phyloP scores from a whole-genome alignment of 345 rosid genomes.

The Euphorbia tirucalli region DNA sequence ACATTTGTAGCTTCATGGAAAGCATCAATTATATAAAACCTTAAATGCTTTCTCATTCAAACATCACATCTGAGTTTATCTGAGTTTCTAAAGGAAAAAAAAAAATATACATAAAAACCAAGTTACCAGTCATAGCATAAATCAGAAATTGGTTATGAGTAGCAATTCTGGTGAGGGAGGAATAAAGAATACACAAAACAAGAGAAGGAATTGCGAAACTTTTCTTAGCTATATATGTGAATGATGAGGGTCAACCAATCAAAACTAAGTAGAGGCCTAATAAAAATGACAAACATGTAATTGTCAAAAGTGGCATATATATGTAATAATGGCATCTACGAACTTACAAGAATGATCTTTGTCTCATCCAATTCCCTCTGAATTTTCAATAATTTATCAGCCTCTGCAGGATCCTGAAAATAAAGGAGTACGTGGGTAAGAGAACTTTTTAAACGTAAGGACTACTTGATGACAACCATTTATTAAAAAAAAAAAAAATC shows the following conservation, averaged over 20 bases:
- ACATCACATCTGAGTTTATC: neutral
- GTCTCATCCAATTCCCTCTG: constrained; percentile 99
- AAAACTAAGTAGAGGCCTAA: neutral
- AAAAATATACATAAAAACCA: neutral
- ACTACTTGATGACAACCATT: neutral
- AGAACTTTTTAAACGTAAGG: neutral
- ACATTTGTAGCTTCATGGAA: neutral
- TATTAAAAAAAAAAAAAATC: neutral
- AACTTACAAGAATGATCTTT: constrained; percentile 92
- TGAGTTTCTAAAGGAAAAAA: too few species aligned
- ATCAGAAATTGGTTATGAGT: neutral
- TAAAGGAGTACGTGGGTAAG: constrained; percentile 1
- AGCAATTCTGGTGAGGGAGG: neutral
- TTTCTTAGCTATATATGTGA: neutral
- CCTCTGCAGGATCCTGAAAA: constrained; percentile 95
- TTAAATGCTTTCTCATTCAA: neutral
- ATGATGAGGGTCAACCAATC: neutral
- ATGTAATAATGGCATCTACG: neutral
- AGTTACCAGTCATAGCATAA: neutral
- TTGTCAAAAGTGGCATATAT: neutral
- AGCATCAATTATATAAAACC: neutral
- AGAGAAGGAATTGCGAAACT: neutral
- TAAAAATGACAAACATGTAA: neutral
- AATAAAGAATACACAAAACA: too few species aligned
- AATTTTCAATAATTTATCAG: constrained; percentile 91